These are phyloP conservation scores for Microbotryum violaceum DNA, from an alignment of 1,284 basidiomycete species.

Conservation along the genomic window DNA sequence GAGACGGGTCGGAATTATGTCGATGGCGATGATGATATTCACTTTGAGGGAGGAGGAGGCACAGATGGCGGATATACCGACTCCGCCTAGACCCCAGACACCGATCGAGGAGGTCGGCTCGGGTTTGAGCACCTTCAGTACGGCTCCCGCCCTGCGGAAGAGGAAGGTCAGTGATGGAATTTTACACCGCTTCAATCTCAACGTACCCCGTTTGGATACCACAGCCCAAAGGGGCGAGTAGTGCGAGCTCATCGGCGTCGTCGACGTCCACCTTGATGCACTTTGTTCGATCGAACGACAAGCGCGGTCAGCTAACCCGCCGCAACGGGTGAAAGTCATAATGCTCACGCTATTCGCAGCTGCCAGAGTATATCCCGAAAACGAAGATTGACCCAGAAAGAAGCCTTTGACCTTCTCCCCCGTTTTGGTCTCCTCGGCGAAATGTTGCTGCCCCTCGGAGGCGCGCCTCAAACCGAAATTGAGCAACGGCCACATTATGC, in stretches of 20 bases:
- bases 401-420: no score
- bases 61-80: slow-evolving; percentile 33
- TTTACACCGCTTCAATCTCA: neutral
- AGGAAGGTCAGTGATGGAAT: neutral
- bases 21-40: slow-evolving; percentile 32
- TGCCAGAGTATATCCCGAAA: no score
- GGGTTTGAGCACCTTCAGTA: slow-evolving; percentile 26
- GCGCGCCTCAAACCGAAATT: slow-evolving; percentile 14
- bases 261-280: slow-evolving; percentile 21
- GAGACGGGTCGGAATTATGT: slow-evolving; percentile 29
- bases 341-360: no score
- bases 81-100: slow-evolving; percentile 32
- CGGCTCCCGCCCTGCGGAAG: slow-evolving; percentile 10
- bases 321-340: no score
- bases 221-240: slow-evolving; percentile 26
- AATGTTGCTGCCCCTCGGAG: neutral
- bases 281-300: neutral
- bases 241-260: slow-evolving; percentile 20
- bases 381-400: no score
- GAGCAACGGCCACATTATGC: slow-evolving; percentile 5
- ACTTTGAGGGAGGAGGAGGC: slow-evolving; percentile 27
- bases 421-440: no score
- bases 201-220: slow-evolving; percentile 7
- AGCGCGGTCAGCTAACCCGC: neutral
- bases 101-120: slow-evolving; percentile 7